Conservation (phyloP, 805 yeast genomes). For the Metschnikowia bowlesiae region DNA sequence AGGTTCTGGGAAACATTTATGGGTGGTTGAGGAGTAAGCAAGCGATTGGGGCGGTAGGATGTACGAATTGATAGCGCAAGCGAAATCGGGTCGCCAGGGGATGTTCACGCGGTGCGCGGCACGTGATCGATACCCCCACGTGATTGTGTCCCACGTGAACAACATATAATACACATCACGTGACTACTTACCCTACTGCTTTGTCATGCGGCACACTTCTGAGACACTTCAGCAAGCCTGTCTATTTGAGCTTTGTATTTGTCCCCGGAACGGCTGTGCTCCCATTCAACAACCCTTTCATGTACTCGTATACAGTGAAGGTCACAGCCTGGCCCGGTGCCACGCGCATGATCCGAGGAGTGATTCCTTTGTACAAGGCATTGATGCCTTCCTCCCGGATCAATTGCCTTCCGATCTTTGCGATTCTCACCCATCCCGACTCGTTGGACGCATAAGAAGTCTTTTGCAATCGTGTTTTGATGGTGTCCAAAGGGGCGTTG, state of each 20-base stretch:
- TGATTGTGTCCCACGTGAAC: no score
- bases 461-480: conserved; percentile 94
- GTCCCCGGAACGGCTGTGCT: conserved; percentile 19
- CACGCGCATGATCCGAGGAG: conserved; percentile 98
- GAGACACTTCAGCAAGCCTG: not conserved
- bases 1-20: not conserved
- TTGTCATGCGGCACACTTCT: no score
- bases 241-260: conserved; percentile 18
- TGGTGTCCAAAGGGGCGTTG: conserved; percentile 95
- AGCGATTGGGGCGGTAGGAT: no score
- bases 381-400: conserved; percentile 78
- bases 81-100: no score
- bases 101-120: no score
- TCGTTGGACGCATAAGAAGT: conserved; percentile 66
- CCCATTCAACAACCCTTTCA: conserved; percentile 57
- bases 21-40: no score
- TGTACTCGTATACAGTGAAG: conserved; percentile 91
- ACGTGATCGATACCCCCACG: no score
- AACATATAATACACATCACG: not conserved
- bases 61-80: no score
- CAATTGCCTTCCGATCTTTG: conserved; percentile 74
- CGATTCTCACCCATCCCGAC: conserved; percentile 72
- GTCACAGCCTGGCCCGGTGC: conserved; percentile 99
- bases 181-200: not conserved
- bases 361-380: conserved; percentile 87